A percentile compares a stretch with the other conserved stretches of the same genome.
Conservation (phyloP, 108 stramenopile species). For the Mediolabrus comicus region DNA sequence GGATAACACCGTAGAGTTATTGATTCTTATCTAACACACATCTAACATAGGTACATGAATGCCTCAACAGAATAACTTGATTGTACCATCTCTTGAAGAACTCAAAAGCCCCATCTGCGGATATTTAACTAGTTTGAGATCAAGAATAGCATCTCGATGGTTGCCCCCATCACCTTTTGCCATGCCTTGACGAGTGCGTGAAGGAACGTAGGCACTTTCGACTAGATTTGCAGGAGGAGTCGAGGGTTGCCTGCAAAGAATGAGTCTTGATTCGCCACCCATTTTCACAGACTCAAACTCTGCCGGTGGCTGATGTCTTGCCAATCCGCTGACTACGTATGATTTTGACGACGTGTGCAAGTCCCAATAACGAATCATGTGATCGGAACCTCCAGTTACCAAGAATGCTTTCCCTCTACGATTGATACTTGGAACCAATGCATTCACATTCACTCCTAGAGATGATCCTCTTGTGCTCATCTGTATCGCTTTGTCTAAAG, state of each 20-base stretch:
- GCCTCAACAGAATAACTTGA: constrained; percentile 66
- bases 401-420: constrained; percentile 69
- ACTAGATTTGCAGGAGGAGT: constrained; percentile 36
- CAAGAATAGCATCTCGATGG: constrained; percentile 73
- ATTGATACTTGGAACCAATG: constrained; percentile 81
- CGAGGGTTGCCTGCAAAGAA: constrained; percentile 71
- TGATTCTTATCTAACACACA: neutral
- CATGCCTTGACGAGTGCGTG: constrained; percentile 37
- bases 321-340: constrained; percentile 75
- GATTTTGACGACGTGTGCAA: constrained; percentile 80
- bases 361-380: constrained; percentile 89
- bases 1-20: constrained; percentile 47
- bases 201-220: constrained; percentile 50
- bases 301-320: constrained; percentile 62
- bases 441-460: constrained; percentile 49
- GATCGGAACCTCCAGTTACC: constrained; percentile 89
- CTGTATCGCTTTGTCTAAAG: constrained; percentile 22
- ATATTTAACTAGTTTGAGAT: constrained; percentile 66
- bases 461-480: constrained; percentile 17
- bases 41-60: neutral
- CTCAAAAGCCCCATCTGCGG: constrained; percentile 68
- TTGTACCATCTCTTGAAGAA: constrained; percentile 65
- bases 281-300: constrained; percentile 67
- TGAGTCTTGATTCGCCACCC: constrained; percentile 49
- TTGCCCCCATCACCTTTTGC: constrained; percentile 27